These are phyloP conservation scores for Nannochloris sp. DNA, from an alignment of 139 green algal species.

Conservation along the genomic window DNA sequence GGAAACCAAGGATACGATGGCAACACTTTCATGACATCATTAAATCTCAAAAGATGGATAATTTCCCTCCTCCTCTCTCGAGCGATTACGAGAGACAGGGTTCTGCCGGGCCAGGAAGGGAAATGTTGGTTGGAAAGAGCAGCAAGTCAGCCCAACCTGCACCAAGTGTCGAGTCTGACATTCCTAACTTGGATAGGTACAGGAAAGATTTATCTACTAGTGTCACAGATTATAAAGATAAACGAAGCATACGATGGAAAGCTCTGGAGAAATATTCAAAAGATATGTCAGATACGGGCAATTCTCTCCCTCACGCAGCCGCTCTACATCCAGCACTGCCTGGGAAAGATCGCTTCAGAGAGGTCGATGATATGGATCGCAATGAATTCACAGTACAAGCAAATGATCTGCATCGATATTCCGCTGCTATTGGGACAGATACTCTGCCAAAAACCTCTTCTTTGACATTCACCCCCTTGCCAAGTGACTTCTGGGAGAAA, in stretches of 20 bases:
- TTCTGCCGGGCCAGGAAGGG: neutral
- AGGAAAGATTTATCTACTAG: neutral
- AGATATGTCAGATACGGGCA: conserved; percentile 14
- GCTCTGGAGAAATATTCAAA: conserved; percentile 12
- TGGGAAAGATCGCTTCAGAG: conserved; percentile 17
- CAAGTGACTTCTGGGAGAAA: neutral
- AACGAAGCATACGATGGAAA: neutral
- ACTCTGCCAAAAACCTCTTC: conserved; percentile 1
- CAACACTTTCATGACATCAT: conserved; percentile 30
- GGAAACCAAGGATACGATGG: conserved; percentile 33
- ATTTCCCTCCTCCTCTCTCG: neutral
- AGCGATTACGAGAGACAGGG: neutral
- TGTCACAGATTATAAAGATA: neutral
- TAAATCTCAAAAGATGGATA: conserved; percentile 1
- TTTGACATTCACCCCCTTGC: conserved; percentile 8
- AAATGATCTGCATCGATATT: conserved; percentile 8
- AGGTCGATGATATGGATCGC: conserved; percentile 4
- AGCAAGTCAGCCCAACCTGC: no score
- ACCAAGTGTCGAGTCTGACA: neutral
- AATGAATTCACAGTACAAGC: conserved; percentile 26
- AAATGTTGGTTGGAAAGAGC: no score
- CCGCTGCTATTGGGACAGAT: conserved; percentile 5
- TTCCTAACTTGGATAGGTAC: conserved; percentile 12
- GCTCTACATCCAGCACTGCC: conserved; percentile 29
- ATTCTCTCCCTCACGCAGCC: conserved; percentile 24